Conservation (phyloP, 1,284 basidiomycete species). For the Wallemia hederae region DNA sequence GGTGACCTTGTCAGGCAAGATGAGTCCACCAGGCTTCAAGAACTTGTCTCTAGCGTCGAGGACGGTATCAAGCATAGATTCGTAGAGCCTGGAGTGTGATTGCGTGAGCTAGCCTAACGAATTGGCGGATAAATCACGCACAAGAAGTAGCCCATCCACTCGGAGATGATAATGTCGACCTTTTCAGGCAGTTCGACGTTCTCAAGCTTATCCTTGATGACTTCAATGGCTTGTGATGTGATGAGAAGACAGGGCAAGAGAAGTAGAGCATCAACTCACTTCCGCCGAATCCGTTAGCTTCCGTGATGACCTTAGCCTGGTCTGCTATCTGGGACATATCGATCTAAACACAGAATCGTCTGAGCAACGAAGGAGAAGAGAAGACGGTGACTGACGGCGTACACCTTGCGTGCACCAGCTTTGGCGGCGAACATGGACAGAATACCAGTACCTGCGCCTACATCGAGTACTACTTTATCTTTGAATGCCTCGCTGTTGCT, state of each 20-base stretch:
- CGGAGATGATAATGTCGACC: constrained; percentile 97
- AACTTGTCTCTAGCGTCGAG: constrained; percentile 90
- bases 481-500: constrained; percentile 91
- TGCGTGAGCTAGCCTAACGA: neutral
- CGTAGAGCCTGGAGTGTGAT: constrained; percentile 33
- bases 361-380: constrained; percentile 1
- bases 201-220: constrained; percentile 80
- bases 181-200: constrained; percentile 39
- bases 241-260: neutral
- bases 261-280: constrained; percentile 29
- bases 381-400: constrained; percentile 36
- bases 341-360: constrained; percentile 27
- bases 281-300: constrained; percentile 83
- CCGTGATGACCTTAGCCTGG: constrained; percentile 87
- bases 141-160: constrained; percentile 92
- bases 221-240: constrained; percentile 38
- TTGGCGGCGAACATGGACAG: constrained; percentile 97
- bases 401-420: constrained; percentile 85
- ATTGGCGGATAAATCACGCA: constrained; percentile 7
- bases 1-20: constrained; percentile 88
- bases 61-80: constrained; percentile 98
- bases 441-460: constrained; percentile 96
- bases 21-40: constrained; percentile 50
- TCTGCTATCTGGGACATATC: constrained; percentile 99
- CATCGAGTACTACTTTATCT: constrained; percentile 84